Conservation (phyloP, 2,329 filamentous ascomycete genomes). For the Aspergillus nomiae region DNA sequence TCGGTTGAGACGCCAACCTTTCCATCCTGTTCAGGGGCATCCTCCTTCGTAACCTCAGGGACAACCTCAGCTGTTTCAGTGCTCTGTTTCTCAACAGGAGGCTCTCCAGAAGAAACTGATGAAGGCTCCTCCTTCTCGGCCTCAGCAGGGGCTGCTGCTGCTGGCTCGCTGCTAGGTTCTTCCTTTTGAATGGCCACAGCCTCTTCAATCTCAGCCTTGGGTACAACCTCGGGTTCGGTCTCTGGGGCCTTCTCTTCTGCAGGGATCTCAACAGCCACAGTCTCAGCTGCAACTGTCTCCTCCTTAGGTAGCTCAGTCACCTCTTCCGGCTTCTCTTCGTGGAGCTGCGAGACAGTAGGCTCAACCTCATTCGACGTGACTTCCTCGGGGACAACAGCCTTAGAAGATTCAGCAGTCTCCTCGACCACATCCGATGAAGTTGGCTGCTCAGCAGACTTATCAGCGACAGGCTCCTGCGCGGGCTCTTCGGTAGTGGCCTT, state of each 20-base stretch:
- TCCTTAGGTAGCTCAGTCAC: constrained; percentile 1
- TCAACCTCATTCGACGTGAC: constrained; percentile 5
- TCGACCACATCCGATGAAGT: background rate
- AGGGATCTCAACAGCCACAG: constrained; percentile 9
- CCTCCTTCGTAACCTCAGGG: background rate
- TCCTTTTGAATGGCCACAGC: constrained; percentile 2
- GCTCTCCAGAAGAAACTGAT: background rate
- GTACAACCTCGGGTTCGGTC: constrained; percentile 5
- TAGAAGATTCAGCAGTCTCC: constrained; percentile 7
- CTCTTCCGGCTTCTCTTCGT: constrained; percentile 5
- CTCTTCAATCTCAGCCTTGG: constrained; percentile 6
- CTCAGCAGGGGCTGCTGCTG: constrained; percentile 9
- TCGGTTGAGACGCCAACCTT: constrained; percentile 26
- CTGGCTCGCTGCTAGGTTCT: constrained; percentile 7
- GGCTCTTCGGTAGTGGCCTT: constrained; percentile 16
- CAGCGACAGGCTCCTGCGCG: constrained; percentile 9
- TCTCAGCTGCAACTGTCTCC: constrained; percentile 3
- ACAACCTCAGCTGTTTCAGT: background rate
- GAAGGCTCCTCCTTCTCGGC: constrained; percentile 10
- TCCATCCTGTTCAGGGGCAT: constrained; percentile 12
- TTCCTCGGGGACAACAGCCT: constrained; percentile 9
- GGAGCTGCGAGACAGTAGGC: background rate
- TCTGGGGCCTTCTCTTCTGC: constrained; percentile 8
- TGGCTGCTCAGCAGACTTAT: constrained; percentile 11
- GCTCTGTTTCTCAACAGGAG: background rate